Percentiles rank a stretch among this genome's conserved stretches.
phyloP scores from a whole-genome alignment of 2,329 filamentous ascomycete genomes.

The Aspergillus tamarii region DNA sequence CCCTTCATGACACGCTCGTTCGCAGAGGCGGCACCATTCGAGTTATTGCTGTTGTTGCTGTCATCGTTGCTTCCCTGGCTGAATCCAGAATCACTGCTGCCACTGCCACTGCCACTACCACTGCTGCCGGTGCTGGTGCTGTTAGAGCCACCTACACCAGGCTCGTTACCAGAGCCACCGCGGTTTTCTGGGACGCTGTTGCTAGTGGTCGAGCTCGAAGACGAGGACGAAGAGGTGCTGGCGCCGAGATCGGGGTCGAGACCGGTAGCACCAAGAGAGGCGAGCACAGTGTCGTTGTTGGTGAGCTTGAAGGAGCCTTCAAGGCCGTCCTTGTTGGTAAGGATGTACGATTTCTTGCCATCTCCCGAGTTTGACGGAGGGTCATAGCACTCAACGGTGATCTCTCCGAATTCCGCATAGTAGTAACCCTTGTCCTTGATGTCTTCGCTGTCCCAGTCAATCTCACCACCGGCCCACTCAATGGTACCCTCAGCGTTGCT shows the following conservation, averaged over 20 bases:
- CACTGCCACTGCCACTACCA: slow-evolving; percentile 15
- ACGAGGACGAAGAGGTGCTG: slow-evolving; percentile 14
- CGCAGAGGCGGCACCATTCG: slow-evolving; percentile 36
- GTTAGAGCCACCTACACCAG: slow-evolving; percentile 21
- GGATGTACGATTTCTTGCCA: slow-evolving; percentile 72
- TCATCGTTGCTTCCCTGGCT: slow-evolving; percentile 30
- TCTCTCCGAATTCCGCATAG: slow-evolving; percentile 76
- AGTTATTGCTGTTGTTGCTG: slow-evolving; percentile 15
- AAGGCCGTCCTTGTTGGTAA: slow-evolving; percentile 65
- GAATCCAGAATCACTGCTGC: slow-evolving; percentile 33
- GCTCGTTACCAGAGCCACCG: slow-evolving; percentile 37
- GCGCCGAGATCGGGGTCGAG: slow-evolving; percentile 62
- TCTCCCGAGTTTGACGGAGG: slow-evolving; percentile 70
- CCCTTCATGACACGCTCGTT: slow-evolving; percentile 47
- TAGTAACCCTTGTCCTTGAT: slow-evolving; percentile 87
- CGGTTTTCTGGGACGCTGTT: slow-evolving; percentile 36
- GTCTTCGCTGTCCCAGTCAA: slow-evolving; percentile 82
- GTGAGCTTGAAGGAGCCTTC: slow-evolving; percentile 79
- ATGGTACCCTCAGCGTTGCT: slow-evolving; percentile 83
- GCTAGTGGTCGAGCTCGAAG: slow-evolving; percentile 22
- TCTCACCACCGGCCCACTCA: slow-evolving; percentile 85
- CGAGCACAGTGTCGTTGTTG: slow-evolving; percentile 73
- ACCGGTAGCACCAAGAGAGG: slow-evolving; percentile 80
- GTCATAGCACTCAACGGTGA: slow-evolving; percentile 86
- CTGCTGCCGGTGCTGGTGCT: slow-evolving; percentile 19